phyloP scores from a whole-genome alignment of 306 rosid species.

The Sesbania bispinosa region DNA sequence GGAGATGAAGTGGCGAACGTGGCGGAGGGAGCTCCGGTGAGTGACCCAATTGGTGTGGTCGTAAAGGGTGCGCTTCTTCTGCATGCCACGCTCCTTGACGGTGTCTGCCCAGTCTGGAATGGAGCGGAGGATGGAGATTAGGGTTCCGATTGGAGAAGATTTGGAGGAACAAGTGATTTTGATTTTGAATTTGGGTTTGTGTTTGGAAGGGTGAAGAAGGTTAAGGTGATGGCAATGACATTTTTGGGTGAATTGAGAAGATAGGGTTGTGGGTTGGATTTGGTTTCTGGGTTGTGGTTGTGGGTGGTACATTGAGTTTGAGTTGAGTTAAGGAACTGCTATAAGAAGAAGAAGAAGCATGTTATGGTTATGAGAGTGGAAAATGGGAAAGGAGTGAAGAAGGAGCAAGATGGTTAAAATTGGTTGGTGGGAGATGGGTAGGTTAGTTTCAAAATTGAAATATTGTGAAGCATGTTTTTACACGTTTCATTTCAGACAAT shows the following conservation, averaged over 20 bases:
- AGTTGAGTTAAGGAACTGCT: no score
- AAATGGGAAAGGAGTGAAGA: slow-evolving; percentile 5
- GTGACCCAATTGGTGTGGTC: slow-evolving; percentile 59
- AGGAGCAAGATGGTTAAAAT: neutral
- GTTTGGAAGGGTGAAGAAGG: neutral
- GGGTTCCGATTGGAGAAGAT: slow-evolving; percentile 14
- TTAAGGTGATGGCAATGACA: neutral
- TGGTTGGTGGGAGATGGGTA: neutral
- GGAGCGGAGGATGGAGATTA: slow-evolving; percentile 38
- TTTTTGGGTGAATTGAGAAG: slow-evolving; percentile 46
- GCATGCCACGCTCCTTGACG: slow-evolving; percentile 68
- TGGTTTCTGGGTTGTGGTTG: slow-evolving; percentile 11
- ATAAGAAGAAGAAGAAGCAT: neutral
- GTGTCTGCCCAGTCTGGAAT: slow-evolving; percentile 86
- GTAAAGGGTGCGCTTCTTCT: slow-evolving; percentile 50
- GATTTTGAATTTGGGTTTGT: slow-evolving; percentile 24
- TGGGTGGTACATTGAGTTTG: slow-evolving; percentile 37
- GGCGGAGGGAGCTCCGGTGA: slow-evolving; percentile 88
- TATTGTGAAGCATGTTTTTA: slow-evolving; percentile 51
- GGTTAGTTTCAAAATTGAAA: neutral
- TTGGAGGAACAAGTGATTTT: slow-evolving; percentile 22
- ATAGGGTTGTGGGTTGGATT: slow-evolving; percentile 36
- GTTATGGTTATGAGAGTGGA: neutral
- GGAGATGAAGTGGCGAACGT: slow-evolving; percentile 66
- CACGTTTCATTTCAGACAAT: no score